Evolutionary conservation across 176 grass and related monocot species (phyloP), one percentile per base, ranked within the genome.

Genomic region (Hordeum marinum): DNA sequence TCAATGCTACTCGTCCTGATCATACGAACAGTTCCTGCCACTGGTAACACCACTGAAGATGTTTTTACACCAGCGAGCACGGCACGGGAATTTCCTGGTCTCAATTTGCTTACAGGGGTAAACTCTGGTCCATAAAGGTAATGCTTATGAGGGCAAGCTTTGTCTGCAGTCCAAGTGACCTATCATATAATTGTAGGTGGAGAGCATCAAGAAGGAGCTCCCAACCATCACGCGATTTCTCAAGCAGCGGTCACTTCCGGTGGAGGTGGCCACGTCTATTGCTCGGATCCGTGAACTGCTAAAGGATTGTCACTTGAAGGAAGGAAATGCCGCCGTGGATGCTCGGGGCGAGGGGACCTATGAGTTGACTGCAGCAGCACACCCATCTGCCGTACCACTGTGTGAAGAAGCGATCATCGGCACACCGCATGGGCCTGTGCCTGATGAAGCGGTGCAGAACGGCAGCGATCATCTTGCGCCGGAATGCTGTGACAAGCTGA

Each of bases 151-250:
- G 2, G 31, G 45, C 50, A 15, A 69, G 29, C 31, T 25, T 68
- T 82, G 14, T 45, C 8, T 20, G 24, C 23, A 31, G 36, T 34
- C n/a, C 36, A 9, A 81, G 32, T 58, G 80, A 36, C 59, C 43
- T 26, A 20, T 37, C 23, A 63, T 63, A 42, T 57, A 42, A 15
- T 18, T 84, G 72, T 48, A 84, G 59, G 29, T 54, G 71, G n/a
- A 76, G 23, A 48, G 10, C 42, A 65, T 76, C 42, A 84, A 65
- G 70, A 21, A 45, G 71, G 82, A 84, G 72, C 39, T 84, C 72
- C 41, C 71, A 20, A 76, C 18, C 41, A 18, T 65, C 13, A 14
- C 4, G 13, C 59, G 37, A 2, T 84, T 76, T 63, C 72, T 76
- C 5, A 29, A 75, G 58, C 59, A 36, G 48, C 39, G 21, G 7